Evolutionary conservation across 495 filamentous ascomycete species (phyloP).

Genomic region (Clavariopsis aquatica): DNA sequence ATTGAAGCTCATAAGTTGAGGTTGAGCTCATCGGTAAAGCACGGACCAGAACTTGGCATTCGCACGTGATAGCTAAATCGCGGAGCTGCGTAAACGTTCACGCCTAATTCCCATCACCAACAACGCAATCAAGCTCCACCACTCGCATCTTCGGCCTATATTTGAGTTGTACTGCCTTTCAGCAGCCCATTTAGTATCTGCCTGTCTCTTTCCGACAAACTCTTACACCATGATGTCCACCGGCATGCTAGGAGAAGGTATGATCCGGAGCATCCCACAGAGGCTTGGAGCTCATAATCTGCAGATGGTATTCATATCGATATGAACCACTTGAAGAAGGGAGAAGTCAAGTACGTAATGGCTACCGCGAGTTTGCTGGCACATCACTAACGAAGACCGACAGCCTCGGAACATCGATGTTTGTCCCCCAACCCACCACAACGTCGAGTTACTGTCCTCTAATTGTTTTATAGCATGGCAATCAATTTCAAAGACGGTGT

Average conservation of each 20-base stretch:
- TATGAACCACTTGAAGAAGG: slow-evolving; percentile 92
- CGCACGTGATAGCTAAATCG: not conserved
- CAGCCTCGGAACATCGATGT: slow-evolving; percentile 98
- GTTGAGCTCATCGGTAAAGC: too few relatives aligned
- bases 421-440: slow-evolving; percentile 37
- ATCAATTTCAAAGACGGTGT: slow-evolving; percentile 98
- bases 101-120: not conserved
- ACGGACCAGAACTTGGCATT: not conserved
- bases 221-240: slow-evolving; percentile 33
- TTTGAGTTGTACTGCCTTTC: too few relatives aligned
- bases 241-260: slow-evolving; percentile 50
- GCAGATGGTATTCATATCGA: slow-evolving; percentile 98
- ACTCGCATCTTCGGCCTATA: not conserved
- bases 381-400: slow-evolving; percentile 29
- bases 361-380: not conserved
- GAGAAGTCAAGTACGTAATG: slow-evolving; percentile 73
- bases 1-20: too few relatives aligned
- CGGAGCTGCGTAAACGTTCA: not conserved
- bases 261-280: not conserved
- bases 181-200: too few relatives aligned
- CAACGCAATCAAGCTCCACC: not conserved
- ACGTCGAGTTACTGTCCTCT: not conserved
- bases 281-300: slow-evolving; percentile 19
- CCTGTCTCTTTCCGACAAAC: not conserved
- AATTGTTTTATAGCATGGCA: slow-evolving; percentile 64